Conservation (phyloP, 306 rosid genomes). For the Myrica gale region DNA sequence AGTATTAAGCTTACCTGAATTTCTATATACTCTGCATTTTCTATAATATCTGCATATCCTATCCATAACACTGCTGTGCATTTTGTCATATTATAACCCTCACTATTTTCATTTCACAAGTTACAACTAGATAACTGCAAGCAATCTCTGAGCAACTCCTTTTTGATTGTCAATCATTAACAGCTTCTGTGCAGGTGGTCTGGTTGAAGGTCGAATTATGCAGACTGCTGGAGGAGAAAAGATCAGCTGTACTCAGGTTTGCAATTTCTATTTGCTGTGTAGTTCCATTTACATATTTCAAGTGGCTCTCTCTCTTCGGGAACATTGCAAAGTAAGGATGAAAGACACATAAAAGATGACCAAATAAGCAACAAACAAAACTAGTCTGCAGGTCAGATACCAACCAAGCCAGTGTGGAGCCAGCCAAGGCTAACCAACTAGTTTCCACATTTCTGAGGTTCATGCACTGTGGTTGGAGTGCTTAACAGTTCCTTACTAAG, state of each 20-base stretch:
- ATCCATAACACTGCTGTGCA: neutral
- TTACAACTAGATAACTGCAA: constrained; percentile 22
- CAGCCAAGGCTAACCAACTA: constrained; percentile 19
- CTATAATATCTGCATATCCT: neutral
- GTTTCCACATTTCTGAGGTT: constrained; percentile 16
- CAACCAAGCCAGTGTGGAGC: neutral
- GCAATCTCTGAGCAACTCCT: constrained; percentile 22
- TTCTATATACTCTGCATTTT: neutral
- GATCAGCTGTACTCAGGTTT: constrained; percentile 83
- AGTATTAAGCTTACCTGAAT: constrained; percentile 1
- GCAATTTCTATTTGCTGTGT: constrained; percentile 13
- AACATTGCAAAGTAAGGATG: constrained; percentile 9
- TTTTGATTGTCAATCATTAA: constrained; percentile 40
- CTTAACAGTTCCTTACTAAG: constrained; percentile 12
- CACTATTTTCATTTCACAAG: constrained; percentile 16
- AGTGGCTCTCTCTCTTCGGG: constrained; percentile 12
- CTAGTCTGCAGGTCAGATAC: neutral
- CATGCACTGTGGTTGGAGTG: constrained; percentile 14
- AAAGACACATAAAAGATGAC: constrained; percentile 13
- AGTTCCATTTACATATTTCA: constrained; percentile 8
- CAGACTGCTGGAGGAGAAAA: constrained; percentile 90
- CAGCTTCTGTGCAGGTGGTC: constrained; percentile 70
- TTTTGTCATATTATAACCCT: neutral
- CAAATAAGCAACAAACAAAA: neutral
- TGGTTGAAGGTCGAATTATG: constrained; percentile 93